Base-by-base conservation (phyloP, 1,284 basidiomycete genomes). In the Ceratobasidium sp. region DNA sequence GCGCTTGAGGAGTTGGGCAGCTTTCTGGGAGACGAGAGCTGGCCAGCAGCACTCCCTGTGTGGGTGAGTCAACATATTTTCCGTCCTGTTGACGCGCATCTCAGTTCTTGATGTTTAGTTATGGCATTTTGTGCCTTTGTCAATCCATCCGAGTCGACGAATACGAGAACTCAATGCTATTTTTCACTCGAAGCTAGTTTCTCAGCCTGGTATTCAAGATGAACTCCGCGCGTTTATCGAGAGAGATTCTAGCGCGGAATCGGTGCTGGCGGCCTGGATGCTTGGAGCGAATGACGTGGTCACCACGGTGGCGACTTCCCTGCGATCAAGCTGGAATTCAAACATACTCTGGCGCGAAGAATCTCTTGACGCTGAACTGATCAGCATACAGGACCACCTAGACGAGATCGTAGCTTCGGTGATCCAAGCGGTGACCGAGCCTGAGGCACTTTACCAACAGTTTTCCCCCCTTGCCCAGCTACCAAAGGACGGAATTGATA, bases 121-220 rank as follows among this genome's bases (percentile, higher is more conserved):
- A 46, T 94, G 98, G 81, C 94, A 98, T 80, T 83, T 94, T 46
- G 91, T 96, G 0, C 85, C 91, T 0, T 85, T 98, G 11, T 88
- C 96, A 54, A 84, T 94, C 21, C 93, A 96, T 74, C 89, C 94
- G 0, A 92, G 91, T 14, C 88, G 95, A 44, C 88, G 94, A 47
- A 85, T 96, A 23, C 89, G 94, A 16, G 79, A 87, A 8, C 83
- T 92, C 0, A 86, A 95, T 1, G 87, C 90, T 5, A 85, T 87
- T 8, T 82, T 96, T 0, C 95, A 98, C 76, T 78, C 85, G 0
- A 85, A 89, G 5, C 82, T 98, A 5, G 85, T 96, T 7, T 84
- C 84, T 2, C 84, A 90, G 3, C 81, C 87, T 0, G 79, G 82
- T 0, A 80, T 91, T 6, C 84, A 86, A 18, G 82, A 87, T 18